Conservation (phyloP, 768 basidiomycete genomes). For the Termitomyces titanicus region DNA sequence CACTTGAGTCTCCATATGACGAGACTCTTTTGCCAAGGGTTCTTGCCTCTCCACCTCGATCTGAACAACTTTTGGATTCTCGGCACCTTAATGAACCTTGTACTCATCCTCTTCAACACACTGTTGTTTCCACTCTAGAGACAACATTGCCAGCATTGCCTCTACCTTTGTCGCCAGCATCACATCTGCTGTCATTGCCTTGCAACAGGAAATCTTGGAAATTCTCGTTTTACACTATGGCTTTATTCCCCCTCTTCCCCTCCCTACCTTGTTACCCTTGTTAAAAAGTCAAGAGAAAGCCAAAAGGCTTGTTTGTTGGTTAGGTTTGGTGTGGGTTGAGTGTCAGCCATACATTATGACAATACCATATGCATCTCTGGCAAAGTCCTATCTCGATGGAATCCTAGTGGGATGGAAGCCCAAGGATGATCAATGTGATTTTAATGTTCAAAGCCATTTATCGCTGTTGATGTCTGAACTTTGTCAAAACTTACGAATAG, state of each 20-base stretch:
- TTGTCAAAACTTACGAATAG: neutral
- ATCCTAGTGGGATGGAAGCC: too few species aligned
- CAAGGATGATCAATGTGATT: neutral
- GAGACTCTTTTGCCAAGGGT: neutral
- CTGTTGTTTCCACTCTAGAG: too few species aligned
- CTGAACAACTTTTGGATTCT: too few species aligned
- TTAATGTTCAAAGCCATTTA: neutral
- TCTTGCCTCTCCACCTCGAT: neutral
- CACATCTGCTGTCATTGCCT: too few species aligned
- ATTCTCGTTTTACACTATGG: conserved; percentile 1
- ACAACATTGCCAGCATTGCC: too few species aligned
- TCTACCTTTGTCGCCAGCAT: too few species aligned
- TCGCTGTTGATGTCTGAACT: neutral
- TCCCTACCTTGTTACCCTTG: neutral
- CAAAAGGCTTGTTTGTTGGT: neutral
- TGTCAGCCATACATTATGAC: neutral
- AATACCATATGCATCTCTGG: neutral
- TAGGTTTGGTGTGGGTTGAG: neutral
- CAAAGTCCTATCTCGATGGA: too few species aligned
- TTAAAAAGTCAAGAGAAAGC: neutral
- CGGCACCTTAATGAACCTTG: too few species aligned
- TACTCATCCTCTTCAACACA: too few species aligned
- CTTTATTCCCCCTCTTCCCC: neutral
- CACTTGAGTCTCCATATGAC: neutral
- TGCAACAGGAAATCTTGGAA: neutral